These are phyloP conservation scores for Hanseniaspora clermontiae DNA, from an alignment of 805 yeast genomes.

Conservation along the genomic window DNA sequence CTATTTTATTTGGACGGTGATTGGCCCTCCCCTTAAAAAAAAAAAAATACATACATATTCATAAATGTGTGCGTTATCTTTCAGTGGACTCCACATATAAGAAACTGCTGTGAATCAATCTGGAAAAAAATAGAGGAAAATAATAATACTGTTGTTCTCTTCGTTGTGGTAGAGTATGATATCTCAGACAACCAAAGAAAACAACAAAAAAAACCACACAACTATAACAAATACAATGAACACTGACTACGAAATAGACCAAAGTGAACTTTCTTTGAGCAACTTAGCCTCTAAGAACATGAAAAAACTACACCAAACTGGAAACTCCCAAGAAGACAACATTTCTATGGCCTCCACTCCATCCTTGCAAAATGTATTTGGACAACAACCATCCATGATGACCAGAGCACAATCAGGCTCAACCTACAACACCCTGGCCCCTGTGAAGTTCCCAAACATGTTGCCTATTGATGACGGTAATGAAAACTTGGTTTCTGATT, in stretches of 20 bases:
- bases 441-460: slow-evolving; percentile 47
- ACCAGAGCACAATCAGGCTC: slow-evolving; percentile 11
- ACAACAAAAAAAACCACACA: background rate
- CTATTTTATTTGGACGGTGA: too few relatives aligned
- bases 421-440: slow-evolving; percentile 36
- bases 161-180: too few relatives aligned
- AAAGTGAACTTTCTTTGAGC: slow-evolving; percentile 9
- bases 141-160: too few relatives aligned
- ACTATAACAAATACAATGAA: background rate
- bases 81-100: background rate
- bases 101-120: background rate
- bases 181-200: background rate
- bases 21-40: too few relatives aligned
- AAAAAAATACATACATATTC: too few relatives aligned
- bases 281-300: slow-evolving; percentile 12
- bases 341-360: background rate
- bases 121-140: too few relatives aligned
- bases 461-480: slow-evolving; percentile 13
- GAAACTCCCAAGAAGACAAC: background rate
- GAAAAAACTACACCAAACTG: slow-evolving; percentile 4
- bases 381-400: background rate
- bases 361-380: background rate
- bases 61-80: too few relatives aligned
- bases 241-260: slow-evolving; percentile 4
- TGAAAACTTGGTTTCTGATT: slow-evolving; percentile 12